Evolutionary conservation across 768 basidiomycete genomes (phyloP).

Genomic region (Russula vinacea): DNA sequence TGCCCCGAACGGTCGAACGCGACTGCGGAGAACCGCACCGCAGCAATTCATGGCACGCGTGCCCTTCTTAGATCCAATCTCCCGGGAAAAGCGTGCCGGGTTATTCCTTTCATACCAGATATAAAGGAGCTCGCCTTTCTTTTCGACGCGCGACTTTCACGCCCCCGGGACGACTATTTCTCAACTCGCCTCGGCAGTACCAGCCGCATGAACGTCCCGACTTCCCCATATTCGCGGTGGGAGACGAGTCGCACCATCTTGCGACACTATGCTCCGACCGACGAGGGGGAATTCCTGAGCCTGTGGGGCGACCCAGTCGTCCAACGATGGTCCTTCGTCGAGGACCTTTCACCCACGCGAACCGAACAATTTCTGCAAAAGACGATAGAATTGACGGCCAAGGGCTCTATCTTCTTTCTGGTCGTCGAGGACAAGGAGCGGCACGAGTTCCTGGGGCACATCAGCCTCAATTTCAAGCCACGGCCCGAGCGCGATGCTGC

Average conservation of each 20-base stretch:
- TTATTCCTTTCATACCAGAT: neutral
- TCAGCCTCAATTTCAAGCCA: constrained; percentile 33
- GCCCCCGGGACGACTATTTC: neutral
- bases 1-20: neutral
- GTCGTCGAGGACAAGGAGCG: constrained; percentile 36
- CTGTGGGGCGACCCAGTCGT: constrained; percentile 26
- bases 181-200: neutral
- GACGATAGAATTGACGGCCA: constrained; percentile 16
- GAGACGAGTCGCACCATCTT: constrained; percentile 25
- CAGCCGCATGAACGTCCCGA: neutral
- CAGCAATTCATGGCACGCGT: constrained; percentile 12
- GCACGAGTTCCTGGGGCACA: constrained; percentile 38
- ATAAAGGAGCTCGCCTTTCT: neutral
- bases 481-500: constrained; percentile 37
- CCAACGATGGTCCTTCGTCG: constrained; percentile 22
- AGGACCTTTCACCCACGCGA: constrained; percentile 15
- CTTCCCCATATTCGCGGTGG: constrained; percentile 1
- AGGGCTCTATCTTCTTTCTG: constrained; percentile 30
- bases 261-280: constrained; percentile 17
- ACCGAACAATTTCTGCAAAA: constrained; percentile 19
- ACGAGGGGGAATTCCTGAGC: constrained; percentile 11
- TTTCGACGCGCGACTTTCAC: too few relatives aligned
- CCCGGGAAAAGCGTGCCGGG: constrained; percentile 3
- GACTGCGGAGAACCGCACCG: constrained; percentile 18
- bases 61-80: constrained; percentile 16